phyloP scores from a whole-genome alignment of 2,329 filamentous ascomycete genomes.

The Bretziella fagacearum region DNA sequence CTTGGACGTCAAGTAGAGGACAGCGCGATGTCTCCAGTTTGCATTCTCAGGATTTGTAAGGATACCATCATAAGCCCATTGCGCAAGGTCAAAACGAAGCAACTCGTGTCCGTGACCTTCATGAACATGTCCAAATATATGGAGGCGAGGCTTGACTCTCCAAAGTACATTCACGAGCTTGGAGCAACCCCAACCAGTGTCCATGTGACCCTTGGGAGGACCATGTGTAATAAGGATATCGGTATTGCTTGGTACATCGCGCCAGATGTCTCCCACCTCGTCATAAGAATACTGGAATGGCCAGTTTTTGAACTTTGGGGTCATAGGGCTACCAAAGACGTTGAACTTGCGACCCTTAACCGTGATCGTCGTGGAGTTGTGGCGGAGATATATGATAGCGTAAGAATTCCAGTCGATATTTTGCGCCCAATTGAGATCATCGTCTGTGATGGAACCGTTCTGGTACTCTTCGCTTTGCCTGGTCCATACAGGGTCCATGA shows the following conservation, averaged over 20 bases:
- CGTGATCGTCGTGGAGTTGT: constrained; percentile 30
- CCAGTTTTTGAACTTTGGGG: constrained; percentile 23
- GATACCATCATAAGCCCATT: constrained; percentile 28
- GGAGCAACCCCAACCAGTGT: constrained; percentile 21
- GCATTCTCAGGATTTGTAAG: background rate
- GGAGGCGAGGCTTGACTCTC: constrained; percentile 5
- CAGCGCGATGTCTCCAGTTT: background rate
- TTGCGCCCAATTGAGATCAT: background rate
- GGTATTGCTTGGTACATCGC: constrained; percentile 21
- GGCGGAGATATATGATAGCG: constrained; percentile 58
- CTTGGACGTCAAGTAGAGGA: background rate
- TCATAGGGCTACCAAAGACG: constrained; percentile 19
- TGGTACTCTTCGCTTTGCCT: background rate
- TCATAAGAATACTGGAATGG: constrained; percentile 26
- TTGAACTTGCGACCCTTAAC: constrained; percentile 3
- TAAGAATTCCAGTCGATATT: background rate
- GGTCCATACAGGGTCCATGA: constrained; percentile 18
- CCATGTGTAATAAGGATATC: constrained; percentile 27
- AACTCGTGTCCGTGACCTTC: constrained; percentile 52
- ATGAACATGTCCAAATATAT: constrained; percentile 14
- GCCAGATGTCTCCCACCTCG: no score
- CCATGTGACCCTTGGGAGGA: constrained; percentile 23
- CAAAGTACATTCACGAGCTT: constrained; percentile 16
- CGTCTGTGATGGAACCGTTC: background rate
- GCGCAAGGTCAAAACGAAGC: constrained; percentile 57